Evolutionary conservation across 768 basidiomycete species (phyloP), one percentile per base, ranked within the genome.

Genomic region (Trametes punicea): DNA sequence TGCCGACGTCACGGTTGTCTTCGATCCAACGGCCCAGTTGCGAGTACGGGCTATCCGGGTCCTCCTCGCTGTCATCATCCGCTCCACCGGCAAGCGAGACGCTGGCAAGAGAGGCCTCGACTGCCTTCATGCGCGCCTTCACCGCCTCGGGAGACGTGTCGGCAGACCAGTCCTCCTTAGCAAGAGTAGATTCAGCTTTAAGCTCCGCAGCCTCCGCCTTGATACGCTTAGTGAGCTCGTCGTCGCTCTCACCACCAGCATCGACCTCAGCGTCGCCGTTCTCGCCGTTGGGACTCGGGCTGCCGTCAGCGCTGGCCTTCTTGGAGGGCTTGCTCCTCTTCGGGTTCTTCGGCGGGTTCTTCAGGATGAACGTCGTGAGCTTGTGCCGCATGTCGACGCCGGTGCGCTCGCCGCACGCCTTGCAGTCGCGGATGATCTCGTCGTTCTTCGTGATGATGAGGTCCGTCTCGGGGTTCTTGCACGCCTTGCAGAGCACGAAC

Each of bases 381-480:
- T 95, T 97, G 77, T 98, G 96, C 31, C 93, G 81, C 93, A 97
- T 97, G 71, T 98, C 94, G 62, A 98, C 81, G 38, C 78, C 84
- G 45, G 90, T 94, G 63, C 91, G 85, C 67, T 93, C 87, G 50
- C 97, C 97, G 65, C 97, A 99, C 25, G 97, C 97, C 74, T 98
- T 98, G 81, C 97, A 99, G 72, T 99, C 95, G 58, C 95, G 85
- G 62, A 89, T 83, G 69, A 98, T 93, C 62, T 89, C 83, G 65
- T 98, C 97, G 55, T 73, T 75, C 73, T 92, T 95, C 70, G 93
- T 84, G 69, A 99, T 83, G 75, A 93, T 74, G 41, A 98, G 84
- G 67, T 98, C 95, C 29, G 97, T 99, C 75, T 99, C 97, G 10
- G 97, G 97, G 70, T 99, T 99, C 78, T 98, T 98, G 88, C 97